Evolutionary conservation across 2,329 filamentous ascomycete species (phyloP), one percentile per base, ranked within the genome.

Genomic region (Aspergillus thermomutatus): DNA sequence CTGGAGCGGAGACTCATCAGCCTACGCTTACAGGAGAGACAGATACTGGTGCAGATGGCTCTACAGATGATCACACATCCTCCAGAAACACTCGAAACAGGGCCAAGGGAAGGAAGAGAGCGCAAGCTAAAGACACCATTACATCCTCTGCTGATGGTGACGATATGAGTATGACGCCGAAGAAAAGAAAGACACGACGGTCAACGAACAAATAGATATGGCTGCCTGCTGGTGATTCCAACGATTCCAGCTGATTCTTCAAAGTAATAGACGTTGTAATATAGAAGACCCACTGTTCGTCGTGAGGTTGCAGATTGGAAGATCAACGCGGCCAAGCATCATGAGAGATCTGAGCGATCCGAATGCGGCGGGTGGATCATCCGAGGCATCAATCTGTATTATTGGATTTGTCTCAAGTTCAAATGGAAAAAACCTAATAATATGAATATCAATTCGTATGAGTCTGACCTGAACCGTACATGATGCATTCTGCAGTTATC

Each of bases 1-100:
- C 82, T 31, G 69, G 69, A 58, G 60, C 64, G 34, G 66, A 64
- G 55, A 60, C 64, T 21, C 60, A 60, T 28, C 66, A 67, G 56
- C 61, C 58, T 19, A 50, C 26, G 9, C 9, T 11, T 7, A 49
- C 50, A 11, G 43, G n/a, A 3, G 57, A 52, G 14, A 40, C 43
- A 7, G 59, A 43, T 34, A 50, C 49, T 10, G 56, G 27, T 26
- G 52, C 34, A 27, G 55, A 61, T 52, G 56, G 41, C 21, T 31
- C 58, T n/a, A 40, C 54, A 23, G 45, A 31, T 23, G 37, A 55
- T 49, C 19, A 50, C 25, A 9, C n/a, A 37, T 21, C 17, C 52
- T 25, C 21, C 19, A 25, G 23, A 14, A 7, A 23, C 21, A 19
- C 5, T 43, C 49, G 49, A 55, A 55, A 52, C 46, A 62, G 59